A percentile compares a stretch with the other conserved stretches of the same genome.
Conservation (phyloP, 768 basidiomycete genomes). For the Multifurca ochricompacta region DNA sequence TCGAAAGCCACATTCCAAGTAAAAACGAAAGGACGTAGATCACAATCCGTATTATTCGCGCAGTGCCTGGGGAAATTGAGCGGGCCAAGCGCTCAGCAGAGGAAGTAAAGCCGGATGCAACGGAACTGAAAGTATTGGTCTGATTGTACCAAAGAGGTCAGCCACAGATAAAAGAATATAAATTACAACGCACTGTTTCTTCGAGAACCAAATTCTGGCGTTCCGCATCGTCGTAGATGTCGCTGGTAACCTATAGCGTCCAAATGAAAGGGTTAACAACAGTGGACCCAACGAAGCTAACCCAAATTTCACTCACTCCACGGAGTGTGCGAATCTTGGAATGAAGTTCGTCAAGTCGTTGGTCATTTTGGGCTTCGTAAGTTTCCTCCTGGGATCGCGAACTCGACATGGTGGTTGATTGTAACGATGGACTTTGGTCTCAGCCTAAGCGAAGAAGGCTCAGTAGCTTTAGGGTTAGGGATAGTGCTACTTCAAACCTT, state of each 20-base stretch:
- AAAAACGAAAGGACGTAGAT: constrained; percentile 24
- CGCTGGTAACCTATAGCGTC: constrained; percentile 62
- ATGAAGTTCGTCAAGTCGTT: constrained; percentile 74
- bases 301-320: constrained; percentile 43
- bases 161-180: background rate
- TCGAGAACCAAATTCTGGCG: constrained; percentile 74
- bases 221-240: constrained; percentile 81
- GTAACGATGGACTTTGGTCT: no score
- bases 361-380: constrained; percentile 82
- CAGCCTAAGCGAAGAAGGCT: no score
- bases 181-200: constrained; percentile 47
- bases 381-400: constrained; percentile 47
- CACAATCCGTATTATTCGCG: constrained; percentile 20
- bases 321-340: constrained; percentile 76
- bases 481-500: no score
- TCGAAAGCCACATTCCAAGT: constrained; percentile 28
- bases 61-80: constrained; percentile 27
- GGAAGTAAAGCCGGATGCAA: constrained; percentile 27
- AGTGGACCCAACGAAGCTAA: background rate
- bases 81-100: constrained; percentile 28
- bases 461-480: no score
- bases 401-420: constrained; percentile 14
- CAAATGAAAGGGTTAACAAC: background rate
- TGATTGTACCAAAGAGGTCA: constrained; percentile 1
- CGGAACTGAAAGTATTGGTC: constrained; percentile 29